Evolutionary conservation across 345 rosid genomes (phyloP).

Genomic region (Tarenaya hassleriana): DNA sequence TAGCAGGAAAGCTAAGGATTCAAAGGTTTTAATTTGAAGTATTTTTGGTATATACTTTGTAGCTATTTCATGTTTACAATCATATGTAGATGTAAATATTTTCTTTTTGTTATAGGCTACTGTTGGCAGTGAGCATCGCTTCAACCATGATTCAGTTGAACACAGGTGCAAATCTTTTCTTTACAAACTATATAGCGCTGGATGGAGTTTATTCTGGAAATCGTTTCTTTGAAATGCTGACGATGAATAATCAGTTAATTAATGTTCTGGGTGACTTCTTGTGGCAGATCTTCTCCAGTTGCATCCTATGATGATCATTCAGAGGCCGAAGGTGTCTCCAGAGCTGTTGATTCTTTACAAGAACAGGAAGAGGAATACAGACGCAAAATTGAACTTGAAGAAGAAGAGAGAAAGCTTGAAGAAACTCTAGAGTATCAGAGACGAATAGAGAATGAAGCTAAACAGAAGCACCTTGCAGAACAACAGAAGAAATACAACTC

Average conservation of each 20-base stretch:
- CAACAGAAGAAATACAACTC: conserved; percentile 52
- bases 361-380: conserved; percentile 68
- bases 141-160: conserved; percentile 42
- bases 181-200: neutral
- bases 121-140: conserved; percentile 39
- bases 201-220: conserved; percentile 16
- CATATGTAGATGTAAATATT: conserved; percentile 19
- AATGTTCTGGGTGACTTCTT: conserved; percentile 24
- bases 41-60: conserved; percentile 9
- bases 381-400: conserved; percentile 73
- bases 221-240: conserved; percentile 1
- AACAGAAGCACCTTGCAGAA: conserved; percentile 77
- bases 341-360: conserved; percentile 43
- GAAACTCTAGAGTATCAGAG: conserved; percentile 84
- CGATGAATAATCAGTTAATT: conserved; percentile 7
- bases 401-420: conserved; percentile 84
- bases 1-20: conserved; percentile 60
- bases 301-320: conserved; percentile 45
- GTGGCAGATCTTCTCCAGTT: conserved; percentile 52
- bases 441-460: conserved; percentile 83
- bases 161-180: conserved; percentile 36
- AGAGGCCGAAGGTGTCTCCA: conserved; percentile 39
- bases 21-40: conserved; percentile 43
- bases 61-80: conserved; percentile 7
- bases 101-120: conserved; percentile 39